phyloP scores from a whole-genome alignment of 805 yeast species.

The Candida ovalis region DNA sequence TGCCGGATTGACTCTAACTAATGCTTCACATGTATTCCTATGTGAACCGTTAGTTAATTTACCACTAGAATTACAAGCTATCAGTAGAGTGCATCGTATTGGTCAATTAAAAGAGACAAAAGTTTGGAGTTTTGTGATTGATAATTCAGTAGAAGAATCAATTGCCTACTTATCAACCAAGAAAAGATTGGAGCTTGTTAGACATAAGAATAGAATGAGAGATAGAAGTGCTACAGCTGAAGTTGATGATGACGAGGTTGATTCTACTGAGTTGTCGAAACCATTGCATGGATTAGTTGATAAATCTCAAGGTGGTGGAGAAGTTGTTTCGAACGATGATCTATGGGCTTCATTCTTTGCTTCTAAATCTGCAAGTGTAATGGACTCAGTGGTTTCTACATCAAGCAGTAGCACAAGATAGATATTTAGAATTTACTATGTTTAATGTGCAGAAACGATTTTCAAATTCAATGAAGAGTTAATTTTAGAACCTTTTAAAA shows the following conservation, averaged over 20 bases:
- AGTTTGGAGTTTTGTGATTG: slow-evolving; percentile 89
- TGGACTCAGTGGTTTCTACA: slow-evolving; percentile 11
- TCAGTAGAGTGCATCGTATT: slow-evolving; percentile 86
- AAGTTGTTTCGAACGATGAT: slow-evolving; percentile 53
- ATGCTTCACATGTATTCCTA: slow-evolving; percentile 87
- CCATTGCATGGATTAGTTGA: slow-evolving; percentile 48
- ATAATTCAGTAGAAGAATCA: slow-evolving; percentile 84
- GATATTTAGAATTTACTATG: not conserved
- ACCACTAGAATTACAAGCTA: slow-evolving; percentile 86
- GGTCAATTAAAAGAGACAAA: slow-evolving; percentile 81
- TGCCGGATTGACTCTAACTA: slow-evolving; percentile 84
- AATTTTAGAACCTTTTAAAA: no score
- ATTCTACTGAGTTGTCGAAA: slow-evolving; percentile 52
- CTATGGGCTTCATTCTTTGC: slow-evolving; percentile 61
- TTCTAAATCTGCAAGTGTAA: slow-evolving; percentile 24
- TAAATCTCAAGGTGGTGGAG: slow-evolving; percentile 48
- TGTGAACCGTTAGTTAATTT: slow-evolving; percentile 92
- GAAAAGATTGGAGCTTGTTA: slow-evolving; percentile 46
- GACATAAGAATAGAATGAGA: slow-evolving; percentile 22
- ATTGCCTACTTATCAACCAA: slow-evolving; percentile 67
- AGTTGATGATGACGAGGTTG: slow-evolving; percentile 41
- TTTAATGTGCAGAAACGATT: no score
- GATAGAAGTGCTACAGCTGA: slow-evolving; percentile 20
- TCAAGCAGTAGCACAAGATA: slow-evolving; percentile 12
- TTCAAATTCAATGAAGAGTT: no score